These are phyloP conservation scores for Hortiboletus rubellus DNA, from an alignment of 1,284 basidiomycete species.

Conservation along the genomic window DNA sequence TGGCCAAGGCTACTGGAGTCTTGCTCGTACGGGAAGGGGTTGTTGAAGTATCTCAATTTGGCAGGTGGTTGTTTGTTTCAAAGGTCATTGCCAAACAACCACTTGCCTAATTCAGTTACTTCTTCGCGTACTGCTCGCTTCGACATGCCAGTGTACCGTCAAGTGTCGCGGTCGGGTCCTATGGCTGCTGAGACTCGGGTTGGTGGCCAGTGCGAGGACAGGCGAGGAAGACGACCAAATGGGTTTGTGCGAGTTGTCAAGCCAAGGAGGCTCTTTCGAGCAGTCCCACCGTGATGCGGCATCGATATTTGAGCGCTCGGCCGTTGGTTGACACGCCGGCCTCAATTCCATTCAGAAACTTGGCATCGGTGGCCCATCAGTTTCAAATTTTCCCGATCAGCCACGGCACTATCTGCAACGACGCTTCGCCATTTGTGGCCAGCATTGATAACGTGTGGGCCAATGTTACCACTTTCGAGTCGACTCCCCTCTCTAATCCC, in stretches of 20 bases:
- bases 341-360: not conserved
- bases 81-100: slow-evolving; percentile 31
- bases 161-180: not conserved
- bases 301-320: slow-evolving; percentile 6
- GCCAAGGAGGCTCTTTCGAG: not conserved
- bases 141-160: not conserved
- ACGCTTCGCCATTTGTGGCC: not conserved
- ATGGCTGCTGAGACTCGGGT: not conserved
- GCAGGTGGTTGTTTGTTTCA: slow-evolving; percentile 32
- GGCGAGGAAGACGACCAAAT: not conserved
- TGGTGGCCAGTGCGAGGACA: not conserved
- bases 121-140: not conserved
- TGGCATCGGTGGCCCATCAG: slow-evolving; percentile 4
- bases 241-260: not conserved
- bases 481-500: slow-evolving; percentile 10
- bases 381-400: slow-evolving; percentile 13
- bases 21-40: slow-evolving; percentile 2
- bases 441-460: not conserved
- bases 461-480: not conserved
- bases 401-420: not conserved
- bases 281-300: not conserved
- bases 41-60: slow-evolving; percentile 7
- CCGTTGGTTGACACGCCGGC: not conserved
- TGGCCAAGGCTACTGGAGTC: not conserved
- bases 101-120: not conserved